Percentiles rank a stretch among this genome's conserved stretches.
Conservation (phyloP, 495 filamentous ascomycete genomes). For the Aspergillus indologenus region DNA sequence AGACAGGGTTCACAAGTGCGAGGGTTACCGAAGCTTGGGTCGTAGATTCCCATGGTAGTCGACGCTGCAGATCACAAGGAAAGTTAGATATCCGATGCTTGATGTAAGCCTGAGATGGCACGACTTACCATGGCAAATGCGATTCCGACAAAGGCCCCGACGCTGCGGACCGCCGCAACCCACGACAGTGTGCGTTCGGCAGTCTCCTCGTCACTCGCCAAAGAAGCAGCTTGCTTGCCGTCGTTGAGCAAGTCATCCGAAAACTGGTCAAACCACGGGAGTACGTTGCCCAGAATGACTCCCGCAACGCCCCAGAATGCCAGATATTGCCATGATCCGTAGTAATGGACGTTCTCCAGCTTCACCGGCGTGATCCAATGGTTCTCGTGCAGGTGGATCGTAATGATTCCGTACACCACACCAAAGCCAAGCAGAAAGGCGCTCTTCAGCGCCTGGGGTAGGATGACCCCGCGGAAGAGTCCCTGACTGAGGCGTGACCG, state of each 20-base stretch:
- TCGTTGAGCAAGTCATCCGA: constrained; percentile 41
- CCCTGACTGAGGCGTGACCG: constrained; percentile 42
- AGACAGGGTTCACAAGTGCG: constrained; percentile 84
- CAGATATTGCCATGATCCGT: constrained; percentile 66
- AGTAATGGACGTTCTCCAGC: constrained; percentile 54
- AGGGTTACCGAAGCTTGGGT: constrained; percentile 89
- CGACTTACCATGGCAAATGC: constrained; percentile 87
- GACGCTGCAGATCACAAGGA: constrained; percentile 53
- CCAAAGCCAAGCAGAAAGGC: constrained; percentile 76
- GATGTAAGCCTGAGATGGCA: neutral
- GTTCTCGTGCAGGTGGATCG: constrained; percentile 76
- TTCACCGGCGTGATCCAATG: constrained; percentile 61
- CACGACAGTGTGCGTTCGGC: constrained; percentile 58
- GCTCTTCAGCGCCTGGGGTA: constrained; percentile 50
- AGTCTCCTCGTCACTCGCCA: constrained; percentile 25
- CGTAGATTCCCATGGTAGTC: constrained; percentile 88
- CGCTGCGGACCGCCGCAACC: constrained; percentile 77
- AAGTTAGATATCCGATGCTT: constrained; percentile 16
- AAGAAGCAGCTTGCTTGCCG: constrained; percentile 22
- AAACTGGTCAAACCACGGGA: constrained; percentile 80
- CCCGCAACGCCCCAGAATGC: constrained; percentile 79
- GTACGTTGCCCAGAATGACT: constrained; percentile 67
- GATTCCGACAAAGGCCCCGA: constrained; percentile 93
- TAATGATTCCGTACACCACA: constrained; percentile 77
- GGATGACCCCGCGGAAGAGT: constrained; percentile 43